These are phyloP conservation scores for Cladophialophora yegresii DNA, from an alignment of 2,329 filamentous ascomycete genomes.

Conservation along the genomic window DNA sequence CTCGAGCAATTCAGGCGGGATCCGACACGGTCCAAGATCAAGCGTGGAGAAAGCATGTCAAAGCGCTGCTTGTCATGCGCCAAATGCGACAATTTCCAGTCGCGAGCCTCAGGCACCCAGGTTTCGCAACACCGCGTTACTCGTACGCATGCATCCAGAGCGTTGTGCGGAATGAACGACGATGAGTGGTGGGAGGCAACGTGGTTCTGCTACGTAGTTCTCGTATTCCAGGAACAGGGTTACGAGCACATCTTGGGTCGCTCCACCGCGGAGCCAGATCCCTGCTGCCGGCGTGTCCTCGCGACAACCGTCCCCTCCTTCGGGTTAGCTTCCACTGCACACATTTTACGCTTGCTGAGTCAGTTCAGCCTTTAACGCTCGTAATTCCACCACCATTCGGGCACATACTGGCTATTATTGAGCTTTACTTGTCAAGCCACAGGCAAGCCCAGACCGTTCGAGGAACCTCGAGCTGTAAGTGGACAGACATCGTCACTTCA, in stretches of 20 bases:
- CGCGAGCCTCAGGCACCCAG: slow-evolving; percentile 3
- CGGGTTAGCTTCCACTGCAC: not conserved
- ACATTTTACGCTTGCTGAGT: not conserved
- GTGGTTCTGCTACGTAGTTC: not conserved
- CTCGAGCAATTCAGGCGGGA: slow-evolving; percentile 2
- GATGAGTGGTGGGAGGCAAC: slow-evolving; percentile 5
- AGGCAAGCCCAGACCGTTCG: not conserved
- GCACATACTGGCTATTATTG: not conserved
- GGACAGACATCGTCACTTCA: not conserved
- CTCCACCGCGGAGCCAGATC: not conserved
- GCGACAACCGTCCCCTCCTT: not conserved
- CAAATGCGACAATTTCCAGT: slow-evolving; percentile 17
- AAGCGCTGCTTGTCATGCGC: slow-evolving; percentile 13
- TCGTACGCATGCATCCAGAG: not conserved
- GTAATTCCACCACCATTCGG: not conserved
- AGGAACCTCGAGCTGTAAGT: not conserved
- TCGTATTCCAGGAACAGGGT: slow-evolving; percentile 4
- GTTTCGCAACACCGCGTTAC: not conserved
- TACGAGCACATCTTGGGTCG: not conserved
- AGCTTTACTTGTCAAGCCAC: not conserved
- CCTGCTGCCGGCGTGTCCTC: not conserved
- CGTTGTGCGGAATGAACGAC: not conserved
- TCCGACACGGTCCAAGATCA: not conserved
- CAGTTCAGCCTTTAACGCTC: not conserved
- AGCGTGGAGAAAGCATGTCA: slow-evolving; percentile 14